Percentiles rank a stretch among this genome's conserved stretches.
These are phyloP conservation scores for Fraxinus albicans DNA, from an alignment of 305 asterid genomes.

Conservation along the genomic window DNA sequence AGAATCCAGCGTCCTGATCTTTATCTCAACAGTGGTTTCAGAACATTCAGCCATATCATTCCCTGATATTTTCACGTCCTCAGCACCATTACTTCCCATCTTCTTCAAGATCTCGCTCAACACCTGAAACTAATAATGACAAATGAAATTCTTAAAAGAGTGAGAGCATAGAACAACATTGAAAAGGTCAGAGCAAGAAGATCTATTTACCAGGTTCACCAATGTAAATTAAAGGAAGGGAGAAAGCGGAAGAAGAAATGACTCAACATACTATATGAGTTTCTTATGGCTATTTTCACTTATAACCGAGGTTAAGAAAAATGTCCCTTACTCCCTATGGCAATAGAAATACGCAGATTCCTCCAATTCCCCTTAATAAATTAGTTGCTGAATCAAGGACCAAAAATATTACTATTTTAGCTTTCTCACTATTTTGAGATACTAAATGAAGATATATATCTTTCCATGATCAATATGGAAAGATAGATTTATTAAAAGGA, in stretches of 20 bases:
- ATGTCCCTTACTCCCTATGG: not conserved
- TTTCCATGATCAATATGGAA: not conserved
- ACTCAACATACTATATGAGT: not conserved
- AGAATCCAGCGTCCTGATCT: constrained; percentile 93
- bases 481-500: not conserved
- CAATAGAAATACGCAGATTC: not conserved
- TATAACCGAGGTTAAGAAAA: not conserved
- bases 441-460: not conserved
- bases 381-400: not conserved
- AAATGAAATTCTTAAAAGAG: constrained; percentile 16
- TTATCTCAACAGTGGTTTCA: constrained; percentile 88
- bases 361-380: not conserved
- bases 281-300: not conserved
- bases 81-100: constrained; percentile 70
- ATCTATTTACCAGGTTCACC: not conserved
- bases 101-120: constrained; percentile 21
- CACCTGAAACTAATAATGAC: constrained; percentile 34
- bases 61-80: constrained; percentile 35
- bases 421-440: not conserved
- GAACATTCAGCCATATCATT: constrained; percentile 55
- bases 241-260: not conserved
- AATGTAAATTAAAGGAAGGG: not conserved
- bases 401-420: not conserved
- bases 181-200: constrained; percentile 14
- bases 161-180: not conserved